Evolutionary conservation across 2,329 filamentous ascomycete species (phyloP).

Genomic region (Calycina herbarum): DNA sequence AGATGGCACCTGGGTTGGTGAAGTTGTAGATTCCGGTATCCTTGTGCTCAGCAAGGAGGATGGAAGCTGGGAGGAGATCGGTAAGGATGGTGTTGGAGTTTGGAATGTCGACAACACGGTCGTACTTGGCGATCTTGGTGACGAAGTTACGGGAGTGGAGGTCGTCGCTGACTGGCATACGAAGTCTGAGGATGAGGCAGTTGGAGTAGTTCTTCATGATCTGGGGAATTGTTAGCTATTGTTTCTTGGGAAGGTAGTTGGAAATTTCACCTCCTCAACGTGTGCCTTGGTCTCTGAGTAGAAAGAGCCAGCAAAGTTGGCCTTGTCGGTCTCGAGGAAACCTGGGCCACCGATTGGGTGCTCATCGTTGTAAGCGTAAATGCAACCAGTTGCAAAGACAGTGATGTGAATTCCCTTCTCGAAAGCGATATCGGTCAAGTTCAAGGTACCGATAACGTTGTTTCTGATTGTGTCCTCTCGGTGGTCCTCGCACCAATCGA

Average conservation of each 20-base stretch:
- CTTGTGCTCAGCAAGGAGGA: conserved; percentile 59
- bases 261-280: conserved; percentile 57
- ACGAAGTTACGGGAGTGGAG: conserved; percentile 67
- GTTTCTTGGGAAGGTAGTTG: neutral
- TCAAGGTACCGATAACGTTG: conserved; percentile 66
- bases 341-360: conserved; percentile 61
- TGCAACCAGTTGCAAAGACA: conserved; percentile 67
- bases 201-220: conserved; percentile 63
- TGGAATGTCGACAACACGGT: conserved; percentile 64
- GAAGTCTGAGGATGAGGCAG: conserved; percentile 62
- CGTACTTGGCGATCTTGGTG: conserved; percentile 67
- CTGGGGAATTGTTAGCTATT: conserved; percentile 39
- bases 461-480: conserved; percentile 66
- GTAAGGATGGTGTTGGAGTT: conserved; percentile 68
- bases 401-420: conserved; percentile 61
- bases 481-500: conserved; percentile 72
- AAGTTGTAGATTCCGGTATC: conserved; percentile 69
- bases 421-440: conserved; percentile 62
- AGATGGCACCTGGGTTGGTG: conserved; percentile 69
- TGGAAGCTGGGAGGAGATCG: conserved; percentile 61
- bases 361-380: conserved; percentile 62
- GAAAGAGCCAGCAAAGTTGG: conserved; percentile 68
- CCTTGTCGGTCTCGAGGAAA: conserved; percentile 60
- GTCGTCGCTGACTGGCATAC: conserved; percentile 70
- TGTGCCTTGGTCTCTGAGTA: conserved; percentile 67